Evolutionary conservation across 306 rosid species (phyloP).

Genomic region (Fagus sylvatica): DNA sequence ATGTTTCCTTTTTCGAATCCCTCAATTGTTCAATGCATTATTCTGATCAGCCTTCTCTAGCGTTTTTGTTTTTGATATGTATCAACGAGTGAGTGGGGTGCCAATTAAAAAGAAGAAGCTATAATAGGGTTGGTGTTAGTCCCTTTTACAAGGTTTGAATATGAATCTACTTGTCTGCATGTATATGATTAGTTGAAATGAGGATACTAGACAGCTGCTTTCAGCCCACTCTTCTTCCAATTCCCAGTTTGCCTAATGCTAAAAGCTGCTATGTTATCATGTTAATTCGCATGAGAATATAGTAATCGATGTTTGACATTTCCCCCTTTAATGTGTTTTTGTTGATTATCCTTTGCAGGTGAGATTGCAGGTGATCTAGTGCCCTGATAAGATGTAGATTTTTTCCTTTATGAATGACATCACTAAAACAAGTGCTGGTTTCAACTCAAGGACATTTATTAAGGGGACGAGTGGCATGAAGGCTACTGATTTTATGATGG

Average conservation of each 20-base stretch:
- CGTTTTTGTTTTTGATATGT: neutral
- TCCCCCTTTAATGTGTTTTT: constrained; percentile 3
- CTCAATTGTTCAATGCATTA: neutral
- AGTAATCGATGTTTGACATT: neutral
- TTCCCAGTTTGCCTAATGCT: neutral
- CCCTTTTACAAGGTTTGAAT: neutral
- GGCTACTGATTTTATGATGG: neutral
- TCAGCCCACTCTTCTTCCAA: neutral
- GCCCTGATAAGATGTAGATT: constrained; percentile 15
- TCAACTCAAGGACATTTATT: constrained; percentile 14
- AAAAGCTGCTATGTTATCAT: neutral
- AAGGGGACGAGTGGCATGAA: neutral
- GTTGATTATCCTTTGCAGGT: constrained; percentile 44
- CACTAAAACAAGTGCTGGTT: constrained; percentile 11
- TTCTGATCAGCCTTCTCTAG: neutral
- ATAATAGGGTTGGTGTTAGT: neutral
- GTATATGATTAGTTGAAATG: neutral
- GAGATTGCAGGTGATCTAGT: constrained; percentile 46
- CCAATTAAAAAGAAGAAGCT: neutral
- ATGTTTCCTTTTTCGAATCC: neutral
- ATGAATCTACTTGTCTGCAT: neutral
- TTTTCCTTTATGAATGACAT: neutral
- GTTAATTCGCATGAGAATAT: neutral
- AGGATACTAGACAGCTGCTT: neutral
- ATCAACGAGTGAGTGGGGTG: neutral